Percentiles rank a stretch among this genome's conserved stretches.
Evolutionary conservation across 2,329 filamentous ascomycete species (phyloP).

Genomic region (Sporothrix protearum): DNA sequence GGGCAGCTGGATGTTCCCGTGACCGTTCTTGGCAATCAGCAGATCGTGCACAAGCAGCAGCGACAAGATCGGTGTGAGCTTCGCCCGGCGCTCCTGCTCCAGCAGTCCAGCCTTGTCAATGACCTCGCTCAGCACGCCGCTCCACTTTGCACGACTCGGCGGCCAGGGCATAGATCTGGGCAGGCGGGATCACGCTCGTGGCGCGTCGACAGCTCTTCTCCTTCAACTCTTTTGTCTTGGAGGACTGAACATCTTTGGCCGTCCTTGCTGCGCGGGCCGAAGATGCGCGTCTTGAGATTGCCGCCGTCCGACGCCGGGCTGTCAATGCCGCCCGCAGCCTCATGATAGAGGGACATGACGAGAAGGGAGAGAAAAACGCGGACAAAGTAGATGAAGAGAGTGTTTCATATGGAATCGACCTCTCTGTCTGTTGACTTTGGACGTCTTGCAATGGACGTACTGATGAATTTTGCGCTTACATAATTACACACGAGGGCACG

Average conservation of each 20-base stretch:
- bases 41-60: conserved; percentile 84
- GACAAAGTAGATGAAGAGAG: neutral
- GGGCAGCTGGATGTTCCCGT: conserved; percentile 77
- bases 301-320: conserved; percentile 63
- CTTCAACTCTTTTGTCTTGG: conserved; percentile 5
- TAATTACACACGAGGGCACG: neutral
- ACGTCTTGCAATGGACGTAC: neutral
- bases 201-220: neutral
- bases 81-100: conserved; percentile 54
- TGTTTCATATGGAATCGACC: neutral
- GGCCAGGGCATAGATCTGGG: conserved; percentile 82
- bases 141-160: conserved; percentile 91
- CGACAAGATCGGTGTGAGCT: conserved; percentile 78
- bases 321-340: conserved; percentile 74
- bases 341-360: conserved; percentile 89
- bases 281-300: conserved; percentile 83
- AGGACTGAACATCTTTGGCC: neutral
- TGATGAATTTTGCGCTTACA: conserved; percentile 6
- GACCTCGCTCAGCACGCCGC: conserved; percentile 78
- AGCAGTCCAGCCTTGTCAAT: conserved; percentile 76
- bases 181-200: conserved; percentile 63
- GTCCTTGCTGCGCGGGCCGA: conserved; percentile 54
- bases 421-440: neutral
- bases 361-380: too few relatives aligned
- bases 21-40: conserved; percentile 53